Base-by-base conservation (phyloP, 225 moss, liverwort and hornwort genomes). In the Anthoceros angustus region DNA sequence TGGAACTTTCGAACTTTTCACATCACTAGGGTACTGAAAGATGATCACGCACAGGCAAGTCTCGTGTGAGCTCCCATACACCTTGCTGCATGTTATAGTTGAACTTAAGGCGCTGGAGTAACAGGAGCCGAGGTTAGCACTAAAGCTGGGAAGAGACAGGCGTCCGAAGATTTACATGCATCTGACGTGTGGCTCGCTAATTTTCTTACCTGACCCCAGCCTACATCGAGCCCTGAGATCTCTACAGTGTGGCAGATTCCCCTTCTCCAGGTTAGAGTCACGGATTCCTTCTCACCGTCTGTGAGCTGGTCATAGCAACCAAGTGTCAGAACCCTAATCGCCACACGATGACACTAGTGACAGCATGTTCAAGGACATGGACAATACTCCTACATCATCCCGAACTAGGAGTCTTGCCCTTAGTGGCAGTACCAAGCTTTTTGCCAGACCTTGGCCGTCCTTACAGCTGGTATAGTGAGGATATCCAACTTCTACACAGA, bases 141-240 rank as follows among this genome's bases (percentile, higher is more conserved):
- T 49, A 41, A 67, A 61, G 61, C 23, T 62, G 12, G 0, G 21
- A 15, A 15, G 21, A 1, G 18, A 55, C 2, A 55, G 4, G 18
- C 16, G 21, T 2, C 50, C 21, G 18, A 15, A 1, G 18, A 1
- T 2, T 55, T 3, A 55, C 50, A 21, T 1, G 50, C 16, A 4
- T 55, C 50, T 55, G 21, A 21, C 16, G 4, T 15, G 50, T 4
- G 21, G 18, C 21, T 55, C 18, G 21, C 18, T 18, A 12, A 21
- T 21, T 25, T 6, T 25, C 46, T 45, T 63, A 90, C 89, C 89
- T 88, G 82, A 73, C 75, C 76, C 95, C 95, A 95, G 64, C 95
- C 95, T 42, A 88, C 80, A 42, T 91, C 95, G 65, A 95, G 91
- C 62, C 95, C 95, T 62, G 95, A 77, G 73, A 95, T 86, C 82